phyloP scores from a whole-genome alignment of 2,329 filamentous ascomycete species.

The Colletotrichum nymphaeae region DNA sequence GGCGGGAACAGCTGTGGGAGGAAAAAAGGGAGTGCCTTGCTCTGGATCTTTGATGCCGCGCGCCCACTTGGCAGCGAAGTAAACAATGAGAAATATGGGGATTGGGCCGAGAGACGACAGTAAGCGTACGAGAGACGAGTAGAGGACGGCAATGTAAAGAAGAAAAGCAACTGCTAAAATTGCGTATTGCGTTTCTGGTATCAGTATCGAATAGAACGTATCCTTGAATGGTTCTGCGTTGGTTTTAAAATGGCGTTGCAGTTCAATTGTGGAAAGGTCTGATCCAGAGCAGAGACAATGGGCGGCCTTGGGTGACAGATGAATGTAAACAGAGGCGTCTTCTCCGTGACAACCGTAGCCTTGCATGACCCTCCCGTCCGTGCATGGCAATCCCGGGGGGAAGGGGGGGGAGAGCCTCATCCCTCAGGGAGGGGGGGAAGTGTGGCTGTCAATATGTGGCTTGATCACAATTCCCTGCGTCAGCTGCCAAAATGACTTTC shows the following conservation, averaged over 20 bases:
- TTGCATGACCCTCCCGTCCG: conserved; percentile 34
- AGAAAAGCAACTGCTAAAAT: conserved; percentile 7
- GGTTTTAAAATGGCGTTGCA: neutral
- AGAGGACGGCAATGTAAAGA: conserved; percentile 1
- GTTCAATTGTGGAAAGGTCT: conserved; percentile 7
- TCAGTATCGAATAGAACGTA: neutral
- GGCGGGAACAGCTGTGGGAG: conserved; percentile 16
- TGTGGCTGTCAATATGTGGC: conserved; percentile 32
- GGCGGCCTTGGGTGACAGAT: neutral
- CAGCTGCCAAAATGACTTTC: neutral
- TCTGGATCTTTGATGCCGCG: conserved; percentile 28
- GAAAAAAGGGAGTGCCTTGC: conserved; percentile 33
- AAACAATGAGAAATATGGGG: conserved; percentile 36
- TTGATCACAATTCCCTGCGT: neutral
- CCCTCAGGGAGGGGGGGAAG: neutral
- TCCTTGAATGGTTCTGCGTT: neutral
- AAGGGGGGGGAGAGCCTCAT: conserved; percentile 16
- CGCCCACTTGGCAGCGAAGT: conserved; percentile 30
- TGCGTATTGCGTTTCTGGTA: neutral
- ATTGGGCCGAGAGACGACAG: neutral
- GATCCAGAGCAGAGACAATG: conserved; percentile 18
- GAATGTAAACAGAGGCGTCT: conserved; percentile 35
- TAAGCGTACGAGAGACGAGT: neutral
- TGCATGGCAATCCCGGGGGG: conserved; percentile 32
- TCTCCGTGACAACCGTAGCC: conserved; percentile 42